Base-by-base conservation (phyloP, 805 yeast species). In the Lachancea thermotolerans region DNA sequence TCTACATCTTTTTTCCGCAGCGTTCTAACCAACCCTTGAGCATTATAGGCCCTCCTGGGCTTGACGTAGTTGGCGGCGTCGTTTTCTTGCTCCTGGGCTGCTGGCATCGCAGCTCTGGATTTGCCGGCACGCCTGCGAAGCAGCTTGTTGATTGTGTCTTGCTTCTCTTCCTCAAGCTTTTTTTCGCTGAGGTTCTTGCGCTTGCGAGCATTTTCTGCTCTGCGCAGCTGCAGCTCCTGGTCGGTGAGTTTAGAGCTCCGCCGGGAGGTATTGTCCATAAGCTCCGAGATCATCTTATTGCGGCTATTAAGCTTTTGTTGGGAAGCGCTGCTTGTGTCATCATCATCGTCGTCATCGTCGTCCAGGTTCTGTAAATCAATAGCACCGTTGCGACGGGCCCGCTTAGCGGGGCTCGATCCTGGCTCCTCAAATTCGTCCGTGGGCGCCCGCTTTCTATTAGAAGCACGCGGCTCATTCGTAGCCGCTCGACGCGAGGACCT, bases 161-260 rank as follows among this genome's bases (percentile, higher is more conserved):
- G 78, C 61, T 93, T 93, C 64, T 93, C 98, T 62, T 87, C 96
- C 58, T 90, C 97, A 35, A 87, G 67, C 51, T 83, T 79, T 66
- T 83, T 82, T 56, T 82, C 89, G 53, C 82, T 81, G 56, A 88
- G 75, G 59, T 91, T 90, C 62, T 85, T 85, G 52, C 99, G 74
- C 63, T 89, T 79, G 56, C 98, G 75, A 0, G 96, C 91, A 56
- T 79, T 81, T 61, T 91, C 99, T 1, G 95, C 86, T 50, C 89
- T 80, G 37, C 89, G 75, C 47, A 87, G 64, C 39, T 85, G 86
- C 34, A 81, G 74, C 65, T 90, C 95, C 62, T 91, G 96, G 47
- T 82, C 96, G 0, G 95, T 81, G 44, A 85, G 73, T 31, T 73
- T 72, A 49, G 75, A 76, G 59, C 78, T 79, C 49, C 73, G 71